phyloP scores from a whole-genome alignment of 2,329 filamentous ascomycete species.

The Geosmithia morbida region DNA sequence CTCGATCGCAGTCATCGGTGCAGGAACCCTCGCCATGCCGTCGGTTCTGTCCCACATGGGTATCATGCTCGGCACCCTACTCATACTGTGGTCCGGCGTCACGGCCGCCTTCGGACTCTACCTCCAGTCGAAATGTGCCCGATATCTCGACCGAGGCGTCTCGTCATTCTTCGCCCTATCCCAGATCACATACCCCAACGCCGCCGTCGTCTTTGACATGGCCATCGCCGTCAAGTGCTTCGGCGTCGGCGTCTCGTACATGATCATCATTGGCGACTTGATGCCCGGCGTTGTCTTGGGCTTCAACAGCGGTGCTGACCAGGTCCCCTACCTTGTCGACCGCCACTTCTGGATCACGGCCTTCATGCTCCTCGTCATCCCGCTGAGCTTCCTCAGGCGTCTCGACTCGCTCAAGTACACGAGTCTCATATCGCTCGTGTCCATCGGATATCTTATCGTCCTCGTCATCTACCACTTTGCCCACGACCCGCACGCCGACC shows the following conservation, averaged over 20 bases:
- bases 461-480: conserved; percentile 88
- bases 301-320: conserved; percentile 51
- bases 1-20: conserved; percentile 58
- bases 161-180: conserved; percentile 95
- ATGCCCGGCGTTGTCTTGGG: conserved; percentile 91
- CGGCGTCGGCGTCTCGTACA: conserved; percentile 89
- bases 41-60: conserved; percentile 92
- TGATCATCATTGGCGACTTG: conserved; percentile 96
- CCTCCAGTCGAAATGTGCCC: conserved; percentile 81
- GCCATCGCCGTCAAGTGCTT: conserved; percentile 98
- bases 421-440: conserved; percentile 77
- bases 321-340: conserved; percentile 63
- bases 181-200: conserved; percentile 92
- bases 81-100: conserved; percentile 83
- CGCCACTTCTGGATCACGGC: conserved; percentile 95
- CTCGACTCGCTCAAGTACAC: conserved; percentile 97
- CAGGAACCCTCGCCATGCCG: conserved; percentile 91
- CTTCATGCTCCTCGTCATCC: conserved; percentile 94
- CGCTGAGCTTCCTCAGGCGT: conserved; percentile 78
- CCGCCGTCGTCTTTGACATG: conserved; percentile 85
- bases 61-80: conserved; percentile 65
- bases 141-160: conserved; percentile 79
- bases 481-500: conserved; percentile 59
- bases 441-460: conserved; percentile 87
- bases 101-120: conserved; percentile 90